Conservation (phyloP, 192 early-diverging fungal genomes). For the Backusella australiensis region DNA sequence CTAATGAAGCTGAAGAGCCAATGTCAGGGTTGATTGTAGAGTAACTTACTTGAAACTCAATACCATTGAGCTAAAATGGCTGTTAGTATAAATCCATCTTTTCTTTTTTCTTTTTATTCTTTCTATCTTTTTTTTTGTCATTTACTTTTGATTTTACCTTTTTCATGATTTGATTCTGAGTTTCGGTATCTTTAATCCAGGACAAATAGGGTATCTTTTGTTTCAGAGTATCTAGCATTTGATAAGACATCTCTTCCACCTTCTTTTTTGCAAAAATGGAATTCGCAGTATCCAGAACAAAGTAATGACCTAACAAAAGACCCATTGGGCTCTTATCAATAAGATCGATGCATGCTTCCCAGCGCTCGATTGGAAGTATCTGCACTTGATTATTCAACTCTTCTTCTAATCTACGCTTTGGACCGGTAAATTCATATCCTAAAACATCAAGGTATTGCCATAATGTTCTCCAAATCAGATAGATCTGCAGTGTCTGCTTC, state of each 20-base stretch:
- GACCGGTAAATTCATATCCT: conserved; percentile 36
- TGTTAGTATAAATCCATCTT: not conserved
- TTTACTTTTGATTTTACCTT: conserved; percentile 1
- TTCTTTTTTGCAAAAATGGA: conserved; percentile 1
- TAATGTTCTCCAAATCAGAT: conserved; percentile 53
- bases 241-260: conserved; percentile 3
- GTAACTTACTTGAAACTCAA: conserved; percentile 18
- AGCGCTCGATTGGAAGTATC: conserved; percentile 37
- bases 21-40: not conserved
- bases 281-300: conserved; percentile 25
- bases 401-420: conserved; percentile 31
- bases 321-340: conserved; percentile 36
- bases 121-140: not conserved
- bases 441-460: conserved; percentile 32
- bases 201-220: not conserved
- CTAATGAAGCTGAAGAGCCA: not conserved
- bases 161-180: not conserved
- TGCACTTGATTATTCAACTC: conserved; percentile 42
- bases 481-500: conserved; percentile 40
- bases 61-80: not conserved
- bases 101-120: not conserved
- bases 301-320: conserved; percentile 42
- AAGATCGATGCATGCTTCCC: conserved; percentile 34
- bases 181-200: not conserved
- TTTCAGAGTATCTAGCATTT: not conserved